phyloP scores from a whole-genome alignment of 2,329 filamentous ascomycete species.

The Clonostachys chloroleuca region DNA sequence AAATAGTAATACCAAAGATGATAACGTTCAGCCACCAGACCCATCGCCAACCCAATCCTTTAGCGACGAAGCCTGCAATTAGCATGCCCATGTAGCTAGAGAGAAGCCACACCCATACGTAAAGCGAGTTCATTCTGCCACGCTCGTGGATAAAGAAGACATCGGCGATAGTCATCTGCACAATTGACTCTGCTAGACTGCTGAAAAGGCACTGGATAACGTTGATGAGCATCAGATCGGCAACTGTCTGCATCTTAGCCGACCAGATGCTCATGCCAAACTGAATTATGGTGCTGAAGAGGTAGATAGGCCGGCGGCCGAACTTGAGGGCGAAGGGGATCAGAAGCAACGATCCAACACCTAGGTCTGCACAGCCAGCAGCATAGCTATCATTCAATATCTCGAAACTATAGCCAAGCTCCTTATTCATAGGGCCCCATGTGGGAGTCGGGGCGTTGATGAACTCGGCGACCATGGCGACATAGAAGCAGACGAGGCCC shows the following conservation, averaged over 20 bases:
- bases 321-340: conserved; percentile 40
- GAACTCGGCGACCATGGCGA: background rate
- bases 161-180: conserved; percentile 41
- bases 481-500: conserved; percentile 1
- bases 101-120: conserved; percentile 22
- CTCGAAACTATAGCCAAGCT: conserved; percentile 34
- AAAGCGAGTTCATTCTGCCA: conserved; percentile 40
- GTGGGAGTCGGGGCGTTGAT: conserved; percentile 8
- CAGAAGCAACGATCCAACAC: conserved; percentile 32
- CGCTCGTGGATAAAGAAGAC: conserved; percentile 43
- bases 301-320: conserved; percentile 37
- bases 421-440: conserved; percentile 32
- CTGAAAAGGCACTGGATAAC: conserved; percentile 10
- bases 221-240: background rate
- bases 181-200: conserved; percentile 29
- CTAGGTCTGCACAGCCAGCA: conserved; percentile 31
- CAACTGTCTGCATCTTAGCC: too few species aligned
- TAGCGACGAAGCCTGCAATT: conserved; percentile 27
- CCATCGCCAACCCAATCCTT: conserved; percentile 38
- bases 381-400: conserved; percentile 39
- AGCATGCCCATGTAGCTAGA: conserved; percentile 27
- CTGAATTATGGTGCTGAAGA: conserved; percentile 27
- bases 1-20: conserved; percentile 26
- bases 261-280: too few species aligned
- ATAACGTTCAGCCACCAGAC: conserved; percentile 41